phyloP scores from a whole-genome alignment of 441 rosid species.

The Kokia cookei region DNA sequence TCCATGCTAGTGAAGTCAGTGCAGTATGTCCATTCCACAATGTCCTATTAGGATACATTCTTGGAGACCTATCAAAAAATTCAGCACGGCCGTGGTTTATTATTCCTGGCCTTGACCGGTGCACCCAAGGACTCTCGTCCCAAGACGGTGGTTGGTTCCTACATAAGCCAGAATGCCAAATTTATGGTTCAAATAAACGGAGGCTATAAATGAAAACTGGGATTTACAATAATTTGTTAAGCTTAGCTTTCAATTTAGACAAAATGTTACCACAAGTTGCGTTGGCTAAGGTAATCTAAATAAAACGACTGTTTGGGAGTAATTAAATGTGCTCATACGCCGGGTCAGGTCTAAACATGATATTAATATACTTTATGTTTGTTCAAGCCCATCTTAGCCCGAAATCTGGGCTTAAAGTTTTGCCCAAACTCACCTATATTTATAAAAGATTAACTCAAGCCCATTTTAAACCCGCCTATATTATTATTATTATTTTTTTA shows the following conservation, averaged over 20 bases:
- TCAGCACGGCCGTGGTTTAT: conserved; percentile 37
- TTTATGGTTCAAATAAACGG: neutral
- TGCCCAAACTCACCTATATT: too few relatives aligned
- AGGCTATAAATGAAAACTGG: neutral
- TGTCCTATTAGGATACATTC: conserved; percentile 32
- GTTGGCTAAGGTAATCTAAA: neutral
- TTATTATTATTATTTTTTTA: too few relatives aligned
- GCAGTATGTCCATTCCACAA: conserved; percentile 44
- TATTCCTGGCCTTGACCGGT: conserved; percentile 15
- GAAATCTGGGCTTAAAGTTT: too few relatives aligned
- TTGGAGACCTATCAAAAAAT: conserved; percentile 49
- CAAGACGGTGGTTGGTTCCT: conserved; percentile 20
- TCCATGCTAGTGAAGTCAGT: conserved; percentile 37
- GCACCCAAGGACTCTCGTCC: conserved; percentile 23
- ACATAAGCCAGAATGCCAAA: conserved; percentile 4
- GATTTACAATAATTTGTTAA: neutral
- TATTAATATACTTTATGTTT: too few relatives aligned
- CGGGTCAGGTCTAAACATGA: too few relatives aligned
- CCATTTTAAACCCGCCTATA: too few relatives aligned
- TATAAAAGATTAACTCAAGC: too few relatives aligned
- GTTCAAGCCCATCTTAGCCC: too few relatives aligned
- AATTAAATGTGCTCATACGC: too few relatives aligned
- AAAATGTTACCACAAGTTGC: neutral
- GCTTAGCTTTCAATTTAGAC: neutral
- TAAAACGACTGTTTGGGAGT: neutral